Evolutionary conservation across 257 asterid genomes (phyloP).

Genomic region (Anisodus tanguticus): DNA sequence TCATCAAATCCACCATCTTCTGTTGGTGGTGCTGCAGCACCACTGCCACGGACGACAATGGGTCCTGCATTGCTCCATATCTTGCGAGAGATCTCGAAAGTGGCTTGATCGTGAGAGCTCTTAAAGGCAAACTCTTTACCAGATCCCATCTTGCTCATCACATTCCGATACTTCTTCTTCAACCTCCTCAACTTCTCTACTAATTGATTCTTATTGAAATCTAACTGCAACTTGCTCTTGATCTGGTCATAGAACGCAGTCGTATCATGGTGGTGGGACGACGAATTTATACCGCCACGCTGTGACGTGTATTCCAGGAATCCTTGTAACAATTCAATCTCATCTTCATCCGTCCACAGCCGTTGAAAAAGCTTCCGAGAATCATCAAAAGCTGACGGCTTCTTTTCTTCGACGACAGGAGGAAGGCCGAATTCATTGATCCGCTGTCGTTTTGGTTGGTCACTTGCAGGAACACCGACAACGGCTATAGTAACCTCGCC

Average conservation of each 20-base stretch:
- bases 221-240: constrained; percentile 83
- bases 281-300: constrained; percentile 63
- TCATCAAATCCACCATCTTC: constrained; percentile 65
- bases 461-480: constrained; percentile 41
- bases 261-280: constrained; percentile 80
- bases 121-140: constrained; percentile 82
- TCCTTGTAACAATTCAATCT: constrained; percentile 88
- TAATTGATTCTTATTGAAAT: constrained; percentile 85
- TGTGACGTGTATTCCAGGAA: constrained; percentile 82
- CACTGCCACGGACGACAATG: constrained; percentile 28
- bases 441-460: constrained; percentile 31
- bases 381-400: constrained; percentile 63
- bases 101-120: constrained; percentile 85
- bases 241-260: constrained; percentile 92
- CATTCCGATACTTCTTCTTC: constrained; percentile 87
- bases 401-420: constrained; percentile 41
- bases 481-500: constrained; percentile 66
- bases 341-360: constrained; percentile 94
- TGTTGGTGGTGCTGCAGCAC: neutral
- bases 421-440: constrained; percentile 35
- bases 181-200: constrained; percentile 90
- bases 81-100: constrained; percentile 82
- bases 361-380: constrained; percentile 89
- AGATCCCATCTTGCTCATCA: constrained; percentile 61
- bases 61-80: constrained; percentile 61